Evolutionary conservation across 2,329 filamentous ascomycete genomes (phyloP), one percentile per base, ranked within the genome.

Genomic region (Microcera coccophila): DNA sequence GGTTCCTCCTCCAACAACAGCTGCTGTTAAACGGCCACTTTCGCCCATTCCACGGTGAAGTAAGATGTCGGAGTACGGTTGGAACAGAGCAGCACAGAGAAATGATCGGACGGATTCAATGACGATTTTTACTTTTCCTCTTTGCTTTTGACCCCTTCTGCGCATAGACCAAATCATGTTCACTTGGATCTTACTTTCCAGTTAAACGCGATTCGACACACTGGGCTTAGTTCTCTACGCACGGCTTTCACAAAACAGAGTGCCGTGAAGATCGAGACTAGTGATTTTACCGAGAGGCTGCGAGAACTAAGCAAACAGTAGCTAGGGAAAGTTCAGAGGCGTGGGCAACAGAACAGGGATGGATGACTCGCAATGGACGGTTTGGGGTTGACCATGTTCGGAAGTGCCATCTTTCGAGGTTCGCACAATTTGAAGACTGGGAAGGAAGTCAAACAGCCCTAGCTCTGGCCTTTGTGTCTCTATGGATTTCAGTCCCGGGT

Each of bases 1-100:
- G 87, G 94, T 68, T 87, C 83, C 61, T 85, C 85, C 59, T 87
- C 87, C 60, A 87, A 81, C 65, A 84, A 86, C 64, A 84, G 88
- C 67, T 96, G 90, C 81, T 96, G 90, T 77, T 96, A 94, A 75
- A 76, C 46, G 44, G 41, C 14, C 12, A 42, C 48, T 39, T 39
- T 50, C 43, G 44, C 43, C 54, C 54, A 36, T 49, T 52, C 49
- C 48, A 31, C 45, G 45, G 52, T 45, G 54, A 56, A 54, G 47
- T 52, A 57, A 52, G 52, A 58, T 58, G 54, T 48, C 42, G 50
- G 52, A 58, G 48, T 57, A 59, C 47, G 53, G 49, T 45, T 45
- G 44, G 50, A 44, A 47, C 46, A 50, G 50, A 56, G 55, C 48
- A 45, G 57, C 52, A 46, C 50, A 45, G 49, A 53, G 55, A 61